Evolutionary conservation across 2,329 filamentous ascomycete genomes (phyloP).

Genomic region (Ceratocystis cubensis): DNA sequence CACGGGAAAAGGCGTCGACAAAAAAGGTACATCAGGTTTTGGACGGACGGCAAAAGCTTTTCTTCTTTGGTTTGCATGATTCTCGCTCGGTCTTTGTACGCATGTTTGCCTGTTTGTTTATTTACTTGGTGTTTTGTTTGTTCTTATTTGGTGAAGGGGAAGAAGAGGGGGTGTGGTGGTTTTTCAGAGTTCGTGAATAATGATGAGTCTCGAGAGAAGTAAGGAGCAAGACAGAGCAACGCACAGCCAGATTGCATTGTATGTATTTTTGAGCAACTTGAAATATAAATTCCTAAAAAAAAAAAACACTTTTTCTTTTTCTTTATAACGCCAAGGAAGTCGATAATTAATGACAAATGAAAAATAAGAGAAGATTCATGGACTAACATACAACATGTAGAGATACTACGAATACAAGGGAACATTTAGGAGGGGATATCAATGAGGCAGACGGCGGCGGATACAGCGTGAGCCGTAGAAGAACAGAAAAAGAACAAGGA

Average conservation of each 20-base stretch:
- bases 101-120: background rate
- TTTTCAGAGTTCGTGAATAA: no score
- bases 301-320: background rate
- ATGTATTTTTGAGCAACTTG: background rate
- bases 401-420: background rate
- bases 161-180: no score
- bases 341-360: background rate
- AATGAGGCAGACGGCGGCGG: background rate
- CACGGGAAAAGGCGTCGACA: background rate
- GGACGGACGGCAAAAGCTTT: background rate
- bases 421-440: background rate
- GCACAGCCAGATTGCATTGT: background rate
- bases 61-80: conserved; percentile 18
- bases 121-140: background rate
- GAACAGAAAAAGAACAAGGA: conserved; percentile 6
- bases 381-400: conserved; percentile 7
- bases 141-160: no score
- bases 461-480: background rate
- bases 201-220: background rate
- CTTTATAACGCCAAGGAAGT: background rate
- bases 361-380: background rate
- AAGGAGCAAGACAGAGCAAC: background rate
- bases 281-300: background rate
- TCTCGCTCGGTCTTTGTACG: background rate
- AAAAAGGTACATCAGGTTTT: background rate